Base-by-base conservation (phyloP, 1,284 basidiomycete species). In the Rugosomyces carneus region DNA sequence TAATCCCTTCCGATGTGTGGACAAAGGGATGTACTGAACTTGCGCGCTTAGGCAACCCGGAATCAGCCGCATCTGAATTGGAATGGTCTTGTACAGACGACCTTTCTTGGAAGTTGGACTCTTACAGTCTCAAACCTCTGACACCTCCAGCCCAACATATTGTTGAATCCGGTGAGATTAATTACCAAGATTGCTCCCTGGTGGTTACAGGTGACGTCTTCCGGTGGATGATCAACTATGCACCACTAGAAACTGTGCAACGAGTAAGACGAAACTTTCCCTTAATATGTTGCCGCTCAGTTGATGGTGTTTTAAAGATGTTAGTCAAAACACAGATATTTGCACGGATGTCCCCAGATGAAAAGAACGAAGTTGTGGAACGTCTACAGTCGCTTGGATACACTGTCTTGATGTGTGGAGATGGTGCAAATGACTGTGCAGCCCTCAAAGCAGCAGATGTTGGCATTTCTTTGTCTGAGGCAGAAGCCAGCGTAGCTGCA, bases 371-470 rank as follows among this genome's bases (percentile, higher is more conserved):
- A 63, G 81, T 99, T 15, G 91, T 99, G 34, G 95, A 98, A 63
- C 81, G 94, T 2, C 73, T 99, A 18, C 96, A 99, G 62, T 73
- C 78, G 3, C 76, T 99, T 7, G 95, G 94, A 6, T 99, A 98
- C 63, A 96, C 90, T 0, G 95, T 98, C 9, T 78, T 96, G 5
- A 98, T 99, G 85, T 99, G 96, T 60, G 96, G 96, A 32, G 96
- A 99, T 61, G 96, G 96, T 23, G 96, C 96, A 4, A 99, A 99
- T 64, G 96, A 99, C 61, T 99, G 95, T 61, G 93, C 95, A 23
- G 96, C 96, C 16, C 76, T 99, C 54, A 99, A 99, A 68, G 94
- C 96, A 4, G 96, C 96, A 9, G 96, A 99, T 59, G 93, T 99
- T 24, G 96, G 96, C 1, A 81, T 99, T 40, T 98, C 94, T 3